Percentiles rank a stretch among this genome's conserved stretches.
phyloP scores from a whole-genome alignment of 2,329 filamentous ascomycete genomes.

The Calonectria pseudoturangicola region DNA sequence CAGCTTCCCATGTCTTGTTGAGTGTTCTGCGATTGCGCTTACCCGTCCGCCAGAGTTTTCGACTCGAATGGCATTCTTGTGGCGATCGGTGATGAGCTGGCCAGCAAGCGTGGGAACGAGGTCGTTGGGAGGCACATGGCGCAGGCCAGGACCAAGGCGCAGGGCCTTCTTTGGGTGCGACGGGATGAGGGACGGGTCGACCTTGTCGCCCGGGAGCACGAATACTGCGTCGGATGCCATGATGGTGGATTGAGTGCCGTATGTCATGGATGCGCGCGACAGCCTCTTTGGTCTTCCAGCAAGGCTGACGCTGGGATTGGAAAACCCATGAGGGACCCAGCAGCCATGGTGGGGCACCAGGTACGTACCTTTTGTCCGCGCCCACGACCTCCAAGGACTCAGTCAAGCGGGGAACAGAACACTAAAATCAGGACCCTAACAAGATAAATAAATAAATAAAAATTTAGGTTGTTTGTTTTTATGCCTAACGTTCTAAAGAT shows the following conservation, averaged over 20 bases:
- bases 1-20: conserved; percentile 46
- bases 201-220: conserved; percentile 87
- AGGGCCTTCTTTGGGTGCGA: conserved; percentile 81
- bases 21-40: conserved; percentile 54
- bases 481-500: no score
- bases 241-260: conserved; percentile 39
- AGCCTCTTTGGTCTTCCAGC: conserved; percentile 22
- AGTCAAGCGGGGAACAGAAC: background rate
- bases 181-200: conserved; percentile 81
- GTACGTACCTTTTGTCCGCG: conserved; percentile 45
- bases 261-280: conserved; percentile 37
- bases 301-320: conserved; percentile 12
- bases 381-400: background rate
- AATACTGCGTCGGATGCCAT: conserved; percentile 78
- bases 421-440: no score
- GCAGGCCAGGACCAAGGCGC: conserved; percentile 88
- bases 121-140: conserved; percentile 85
- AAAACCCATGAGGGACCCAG: conserved; percentile 35
- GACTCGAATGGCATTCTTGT: conserved; percentile 87
- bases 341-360: conserved; percentile 28
- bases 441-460: no score
- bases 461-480: no score
- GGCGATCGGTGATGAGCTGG: conserved; percentile 79
- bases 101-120: conserved; percentile 82
- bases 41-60: conserved; percentile 83